Evolutionary conservation across 202 grass and related monocot species (phyloP).

Genomic region (Thinopyrum obtusiflorum): DNA sequence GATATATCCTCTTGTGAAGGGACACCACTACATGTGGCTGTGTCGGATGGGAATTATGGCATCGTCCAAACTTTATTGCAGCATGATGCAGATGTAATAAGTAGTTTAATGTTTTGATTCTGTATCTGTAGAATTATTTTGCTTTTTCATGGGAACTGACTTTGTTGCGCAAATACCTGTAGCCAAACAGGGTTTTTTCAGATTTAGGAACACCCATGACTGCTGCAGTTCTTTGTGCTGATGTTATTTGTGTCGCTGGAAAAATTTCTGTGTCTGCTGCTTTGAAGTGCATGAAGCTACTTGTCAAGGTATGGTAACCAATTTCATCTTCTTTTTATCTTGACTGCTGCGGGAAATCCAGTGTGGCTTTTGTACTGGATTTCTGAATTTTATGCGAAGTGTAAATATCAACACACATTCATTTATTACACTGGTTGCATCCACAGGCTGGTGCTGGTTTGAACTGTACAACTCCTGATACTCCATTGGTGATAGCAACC

Average conservation of each 20-base stretch:
- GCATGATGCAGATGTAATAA: conserved; percentile 42
- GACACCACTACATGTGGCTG: conserved; percentile 35
- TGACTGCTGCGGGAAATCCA: background rate
- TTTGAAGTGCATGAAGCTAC: conserved; percentile 37
- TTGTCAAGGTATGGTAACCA: conserved; percentile 22
- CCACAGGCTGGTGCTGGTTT: conserved; percentile 46
- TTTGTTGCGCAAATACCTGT: background rate
- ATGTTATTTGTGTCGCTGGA: conserved; percentile 1
- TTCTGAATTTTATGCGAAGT: background rate
- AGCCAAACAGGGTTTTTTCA: conserved; percentile 29
- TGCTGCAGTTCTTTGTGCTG: conserved; percentile 23
- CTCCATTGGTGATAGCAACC: conserved; percentile 38
- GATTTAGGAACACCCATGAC: conserved; percentile 25
- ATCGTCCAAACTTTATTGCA: conserved; percentile 30
- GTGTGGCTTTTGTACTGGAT: background rate
- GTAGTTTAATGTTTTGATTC: background rate
- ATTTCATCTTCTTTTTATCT: background rate
- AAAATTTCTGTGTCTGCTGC: conserved; percentile 17
- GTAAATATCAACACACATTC: background rate
- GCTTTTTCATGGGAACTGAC: background rate
- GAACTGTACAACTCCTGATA: conserved; percentile 30
- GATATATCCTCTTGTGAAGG: conserved; percentile 33
- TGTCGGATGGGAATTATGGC: conserved; percentile 18
- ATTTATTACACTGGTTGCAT: background rate
- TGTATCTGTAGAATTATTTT: background rate